phyloP scores from a whole-genome alignment of 192 early-diverging fungal genomes.

The Backusella mclennaniae region DNA sequence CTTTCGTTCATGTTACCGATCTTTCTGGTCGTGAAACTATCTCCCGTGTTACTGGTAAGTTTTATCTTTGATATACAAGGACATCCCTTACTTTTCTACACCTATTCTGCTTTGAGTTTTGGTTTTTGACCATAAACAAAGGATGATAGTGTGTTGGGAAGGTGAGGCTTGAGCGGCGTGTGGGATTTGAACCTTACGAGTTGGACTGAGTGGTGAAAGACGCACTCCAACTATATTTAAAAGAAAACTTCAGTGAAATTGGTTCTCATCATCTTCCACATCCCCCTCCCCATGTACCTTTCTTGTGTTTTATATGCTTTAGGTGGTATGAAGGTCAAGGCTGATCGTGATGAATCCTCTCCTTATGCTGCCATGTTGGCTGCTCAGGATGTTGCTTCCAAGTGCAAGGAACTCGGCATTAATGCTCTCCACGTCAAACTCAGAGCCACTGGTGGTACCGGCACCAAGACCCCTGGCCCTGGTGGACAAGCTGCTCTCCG shows the following conservation, averaged over 20 bases:
- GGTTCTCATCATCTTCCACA: conserved; percentile 15
- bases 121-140: neutral
- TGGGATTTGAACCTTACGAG: conserved; percentile 4
- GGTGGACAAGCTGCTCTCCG: conserved; percentile 98
- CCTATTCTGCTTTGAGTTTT: neutral
- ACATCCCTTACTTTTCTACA: neutral
- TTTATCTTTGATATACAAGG: conserved; percentile 10
- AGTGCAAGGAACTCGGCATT: conserved; percentile 99
- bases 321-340: conserved; percentile 99
- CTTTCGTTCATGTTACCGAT: conserved; percentile 99
- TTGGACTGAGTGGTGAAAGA: conserved; percentile 24
- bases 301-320: conserved; percentile 16
- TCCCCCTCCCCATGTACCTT: conserved; percentile 36
- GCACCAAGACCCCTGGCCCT: conserved; percentile 94
- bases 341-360: conserved; percentile 99
- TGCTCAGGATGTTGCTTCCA: conserved; percentile 95
- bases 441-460: conserved; percentile 98
- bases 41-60: conserved; percentile 94
- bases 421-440: conserved; percentile 99
- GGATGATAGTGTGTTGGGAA: neutral
- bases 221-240: conserved; percentile 8
- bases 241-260: neutral
- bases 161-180: conserved; percentile 22
- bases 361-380: conserved; percentile 99
- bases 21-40: conserved; percentile 99